Conservation (phyloP, 208 protist species). For the Porcisia hertigi region DNA sequence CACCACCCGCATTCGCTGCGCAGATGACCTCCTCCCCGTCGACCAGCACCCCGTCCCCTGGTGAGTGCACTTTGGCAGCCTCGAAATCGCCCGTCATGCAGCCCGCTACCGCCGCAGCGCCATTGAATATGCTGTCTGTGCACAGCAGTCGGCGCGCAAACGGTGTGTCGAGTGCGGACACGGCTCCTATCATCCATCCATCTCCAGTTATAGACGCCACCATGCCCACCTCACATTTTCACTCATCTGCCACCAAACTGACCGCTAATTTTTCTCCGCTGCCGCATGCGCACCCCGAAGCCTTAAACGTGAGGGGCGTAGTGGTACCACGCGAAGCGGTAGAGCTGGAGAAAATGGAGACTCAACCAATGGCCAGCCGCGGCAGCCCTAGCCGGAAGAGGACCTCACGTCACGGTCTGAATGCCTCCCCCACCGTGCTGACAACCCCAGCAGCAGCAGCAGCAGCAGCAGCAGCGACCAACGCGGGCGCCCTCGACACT, state of each 20-base stretch:
- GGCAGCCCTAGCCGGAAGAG: background rate
- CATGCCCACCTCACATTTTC: background rate
- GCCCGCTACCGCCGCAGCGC: background rate
- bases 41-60: background rate
- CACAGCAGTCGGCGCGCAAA: constrained; percentile 22
- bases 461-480: background rate
- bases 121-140: background rate
- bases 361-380: no score
- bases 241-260: background rate
- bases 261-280: background rate
- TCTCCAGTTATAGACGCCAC: background rate
- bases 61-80: constrained; percentile 3
- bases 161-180: background rate
- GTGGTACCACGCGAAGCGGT: background rate
- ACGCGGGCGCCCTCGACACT: background rate
- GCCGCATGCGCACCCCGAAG: background rate
- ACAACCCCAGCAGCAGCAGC: background rate
- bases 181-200: background rate
- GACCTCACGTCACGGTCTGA: background rate
- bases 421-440: background rate
- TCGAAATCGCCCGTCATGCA: constrained; percentile 5
- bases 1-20: background rate
- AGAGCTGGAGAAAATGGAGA: background rate
- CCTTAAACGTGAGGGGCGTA: background rate
- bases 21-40: background rate